Percentiles rank a stretch among this genome's conserved stretches.
These are phyloP conservation scores for Alternaria sp. DNA, from an alignment of 2,329 filamentous ascomycete species.

Conservation along the genomic window DNA sequence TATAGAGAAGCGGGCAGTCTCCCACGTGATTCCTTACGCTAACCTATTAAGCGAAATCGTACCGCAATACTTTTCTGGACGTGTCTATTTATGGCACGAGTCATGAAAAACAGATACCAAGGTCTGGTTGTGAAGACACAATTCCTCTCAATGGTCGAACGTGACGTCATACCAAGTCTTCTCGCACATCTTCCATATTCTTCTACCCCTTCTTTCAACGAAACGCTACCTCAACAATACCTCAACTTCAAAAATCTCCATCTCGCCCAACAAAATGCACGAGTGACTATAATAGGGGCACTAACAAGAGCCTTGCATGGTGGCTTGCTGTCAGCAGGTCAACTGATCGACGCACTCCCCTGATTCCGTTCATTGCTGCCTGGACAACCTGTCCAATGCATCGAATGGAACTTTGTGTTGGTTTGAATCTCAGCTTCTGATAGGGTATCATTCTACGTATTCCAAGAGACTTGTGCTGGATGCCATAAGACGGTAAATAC, in stretches of 20 bases:
- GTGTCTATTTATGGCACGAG: not conserved
- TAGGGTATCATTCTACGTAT: not conserved
- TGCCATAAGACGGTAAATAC: not conserved
- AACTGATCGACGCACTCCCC: not conserved
- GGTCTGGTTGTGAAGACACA: not conserved
- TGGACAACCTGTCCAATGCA: not conserved
- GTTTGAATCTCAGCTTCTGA: not conserved
- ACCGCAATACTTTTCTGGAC: not conserved
- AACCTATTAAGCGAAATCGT: not conserved
- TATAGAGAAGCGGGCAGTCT: not conserved
- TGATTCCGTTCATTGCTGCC: not conserved
- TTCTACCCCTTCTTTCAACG: not conserved
- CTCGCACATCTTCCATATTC: not conserved
- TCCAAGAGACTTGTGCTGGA: not conserved
- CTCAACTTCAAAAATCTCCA: no score
- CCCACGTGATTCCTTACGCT: not conserved
- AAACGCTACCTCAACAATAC: not conserved
- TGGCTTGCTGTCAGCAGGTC: constrained; percentile 6
- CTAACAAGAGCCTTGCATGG: not conserved
- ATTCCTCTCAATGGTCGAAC: not conserved
- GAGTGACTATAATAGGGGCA: not conserved
- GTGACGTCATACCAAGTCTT: not conserved
- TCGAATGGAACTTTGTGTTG: not conserved
- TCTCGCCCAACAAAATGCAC: not conserved
- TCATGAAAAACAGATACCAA: not conserved